These are phyloP conservation scores for Aaosphaeria arxii DNA, from an alignment of 2,329 filamentous ascomycete genomes.

Conservation along the genomic window DNA sequence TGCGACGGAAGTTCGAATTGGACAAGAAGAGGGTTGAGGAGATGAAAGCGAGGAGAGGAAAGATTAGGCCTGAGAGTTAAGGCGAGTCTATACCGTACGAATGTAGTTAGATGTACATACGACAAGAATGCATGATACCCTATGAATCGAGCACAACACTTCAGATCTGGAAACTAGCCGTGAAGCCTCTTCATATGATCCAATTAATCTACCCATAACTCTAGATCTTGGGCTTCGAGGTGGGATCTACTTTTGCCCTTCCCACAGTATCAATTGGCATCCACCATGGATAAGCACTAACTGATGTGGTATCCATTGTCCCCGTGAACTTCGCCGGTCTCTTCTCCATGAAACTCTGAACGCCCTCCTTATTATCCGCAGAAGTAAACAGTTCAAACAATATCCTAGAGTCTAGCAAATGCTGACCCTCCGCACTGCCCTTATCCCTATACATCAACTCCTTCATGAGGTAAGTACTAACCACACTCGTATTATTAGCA, in stretches of 20 bases:
- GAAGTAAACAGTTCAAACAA: slow-evolving; percentile 59
- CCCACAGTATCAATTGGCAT: slow-evolving; percentile 49
- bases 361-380: slow-evolving; percentile 64
- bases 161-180: background rate
- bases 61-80: slow-evolving; percentile 24
- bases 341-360: slow-evolving; percentile 69
- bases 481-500: slow-evolving; percentile 61
- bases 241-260: slow-evolving; percentile 34
- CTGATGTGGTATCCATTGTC: slow-evolving; percentile 59
- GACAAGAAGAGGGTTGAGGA: slow-evolving; percentile 69
- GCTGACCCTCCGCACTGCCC: slow-evolving; percentile 63
- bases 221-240: slow-evolving; percentile 28
- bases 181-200: background rate
- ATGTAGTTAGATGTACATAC: background rate
- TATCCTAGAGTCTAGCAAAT: slow-evolving; percentile 66
- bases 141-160: background rate
- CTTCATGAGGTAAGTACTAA: slow-evolving; percentile 65
- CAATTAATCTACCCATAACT: background rate
- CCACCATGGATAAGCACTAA: slow-evolving; percentile 68
- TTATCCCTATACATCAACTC: slow-evolving; percentile 66
- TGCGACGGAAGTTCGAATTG: slow-evolving; percentile 72
- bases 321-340: slow-evolving; percentile 60
- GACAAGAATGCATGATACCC: background rate
- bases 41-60: slow-evolving; percentile 62
- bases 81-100: background rate